Percentiles rank a stretch among this genome's conserved stretches.
These are phyloP conservation scores for Leccinum incarnatum DNA, from an alignment of 768 basidiomycete genomes.

Conservation along the genomic window DNA sequence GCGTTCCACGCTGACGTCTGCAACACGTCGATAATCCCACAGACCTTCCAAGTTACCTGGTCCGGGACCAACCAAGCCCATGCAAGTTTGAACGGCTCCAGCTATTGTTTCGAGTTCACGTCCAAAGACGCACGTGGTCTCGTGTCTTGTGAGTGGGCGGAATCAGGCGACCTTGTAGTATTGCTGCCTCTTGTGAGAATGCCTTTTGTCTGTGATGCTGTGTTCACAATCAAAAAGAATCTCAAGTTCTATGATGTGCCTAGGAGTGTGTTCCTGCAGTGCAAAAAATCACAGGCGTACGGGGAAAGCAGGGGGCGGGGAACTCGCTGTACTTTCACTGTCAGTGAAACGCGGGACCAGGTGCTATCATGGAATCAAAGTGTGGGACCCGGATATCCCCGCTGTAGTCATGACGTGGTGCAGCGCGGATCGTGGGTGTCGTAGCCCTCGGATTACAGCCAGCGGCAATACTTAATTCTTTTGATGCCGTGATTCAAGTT, in stretches of 20 bases:
- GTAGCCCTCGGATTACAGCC: conserved; percentile 3
- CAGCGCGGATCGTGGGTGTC: conserved; percentile 2
- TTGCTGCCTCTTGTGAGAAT: conserved; percentile 8
- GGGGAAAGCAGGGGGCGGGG: neutral
- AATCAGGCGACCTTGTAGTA: conserved; percentile 3
- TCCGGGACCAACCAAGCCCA: neutral
- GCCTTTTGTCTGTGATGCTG: neutral
- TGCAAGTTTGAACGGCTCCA: neutral
- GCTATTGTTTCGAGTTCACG: neutral
- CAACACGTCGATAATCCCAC: neutral
- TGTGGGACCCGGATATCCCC: conserved; percentile 1
- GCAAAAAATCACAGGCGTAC: neutral
- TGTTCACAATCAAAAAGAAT: neutral
- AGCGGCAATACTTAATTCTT: conserved; percentile 3
- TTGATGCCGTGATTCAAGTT: conserved; percentile 4
- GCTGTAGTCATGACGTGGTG: conserved; percentile 10
- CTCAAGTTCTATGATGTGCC: conserved; percentile 2
- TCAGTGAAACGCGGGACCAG: neutral
- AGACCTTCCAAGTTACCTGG: neutral
- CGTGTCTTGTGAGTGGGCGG: neutral
- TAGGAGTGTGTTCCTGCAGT: neutral
- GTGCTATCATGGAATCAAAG: neutral
- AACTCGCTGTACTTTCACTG: neutral
- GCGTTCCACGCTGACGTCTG: neutral
- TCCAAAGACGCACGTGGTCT: neutral